Evolutionary conservation across 2,329 filamentous ascomycete species (phyloP).

Genomic region (Colletotrichum eleusines): DNA sequence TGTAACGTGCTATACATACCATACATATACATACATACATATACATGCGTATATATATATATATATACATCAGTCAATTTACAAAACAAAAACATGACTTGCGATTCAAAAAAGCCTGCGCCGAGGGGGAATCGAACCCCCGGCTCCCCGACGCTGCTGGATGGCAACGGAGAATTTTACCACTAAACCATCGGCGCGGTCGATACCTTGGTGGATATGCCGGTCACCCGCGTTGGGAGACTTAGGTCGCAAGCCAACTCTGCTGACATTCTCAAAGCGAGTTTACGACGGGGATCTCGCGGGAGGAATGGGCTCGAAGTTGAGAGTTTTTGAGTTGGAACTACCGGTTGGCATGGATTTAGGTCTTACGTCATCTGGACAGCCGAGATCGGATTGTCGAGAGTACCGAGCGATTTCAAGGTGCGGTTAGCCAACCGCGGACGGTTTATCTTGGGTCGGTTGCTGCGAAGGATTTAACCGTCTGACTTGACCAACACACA

Average conservation of each 20-base stretch:
- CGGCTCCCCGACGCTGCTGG: constrained; percentile 38
- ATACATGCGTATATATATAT: too few species aligned
- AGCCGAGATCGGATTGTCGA: not conserved
- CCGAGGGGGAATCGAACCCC: constrained; percentile 40
- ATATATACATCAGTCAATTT: too few species aligned
- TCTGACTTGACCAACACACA: constrained; percentile 14
- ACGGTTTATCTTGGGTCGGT: not conserved
- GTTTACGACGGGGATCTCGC: not conserved
- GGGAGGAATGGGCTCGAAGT: not conserved
- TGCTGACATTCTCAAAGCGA: too few species aligned
- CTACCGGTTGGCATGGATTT: too few species aligned
- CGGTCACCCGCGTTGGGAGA: rapidly evolving
- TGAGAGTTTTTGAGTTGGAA: not conserved
- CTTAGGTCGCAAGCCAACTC: not conserved
- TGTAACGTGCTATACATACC: too few species aligned
- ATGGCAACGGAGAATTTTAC: constrained; percentile 41
- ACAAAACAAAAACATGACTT: too few species aligned
- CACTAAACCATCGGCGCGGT: constrained; percentile 38
- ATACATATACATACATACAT: too few species aligned
- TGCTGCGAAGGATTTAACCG: constrained; percentile 1
- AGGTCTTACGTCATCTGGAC: not conserved
- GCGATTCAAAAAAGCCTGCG: constrained; percentile 10
- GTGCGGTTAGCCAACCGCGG: constrained; percentile 6
- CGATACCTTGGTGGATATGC: not conserved
- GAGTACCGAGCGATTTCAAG: not conserved